Base-by-base conservation (phyloP, 2,329 filamentous ascomycete genomes). In the Lecanicillium sp. region DNA sequence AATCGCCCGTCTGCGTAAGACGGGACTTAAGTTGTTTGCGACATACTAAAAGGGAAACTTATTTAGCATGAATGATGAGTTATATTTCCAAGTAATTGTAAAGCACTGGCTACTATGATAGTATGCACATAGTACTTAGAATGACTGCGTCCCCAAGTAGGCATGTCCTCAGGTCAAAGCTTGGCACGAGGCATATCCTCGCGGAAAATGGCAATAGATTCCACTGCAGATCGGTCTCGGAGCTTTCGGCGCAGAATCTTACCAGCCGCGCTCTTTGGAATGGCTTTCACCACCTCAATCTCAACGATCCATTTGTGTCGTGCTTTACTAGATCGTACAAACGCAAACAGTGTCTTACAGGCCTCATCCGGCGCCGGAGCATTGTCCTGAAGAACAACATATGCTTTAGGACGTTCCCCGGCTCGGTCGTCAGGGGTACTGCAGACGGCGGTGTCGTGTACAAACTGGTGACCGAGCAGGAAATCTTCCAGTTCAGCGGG, bases 401-500 rank as follows among this genome's bases (percentile, higher is more conserved):
- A 83, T 0, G 78, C 79, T 59, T 79, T 77, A 1, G 78, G 78
- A 20, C 70, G 62, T 56, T 83, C 77, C 1, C 77, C 77, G 0
- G 75, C 68, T 43, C 76, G 74, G 4, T 81, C 75, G 51, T 81
- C 74, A 1, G 61, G 60, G 7, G 80, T 64, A 0, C 73, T 73
- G 37, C 79, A 62, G 0, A 81, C 75, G 0, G 79, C 79, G 1
- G 68, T 72, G 56, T 84, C 80, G 33, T 75, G 74, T 0, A 84
- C 73, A 12, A 68, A 68, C 0, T 64, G 57, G 51, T 84, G 78
- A 0, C 78, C 74, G 1, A 83, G 69, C n/a, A 84, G 61, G 2
- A 78, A 57, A 53, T 83, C 78, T 56, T 85, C 81, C 0, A 85
- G 67, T 57, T 84, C 81, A 0, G 80, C 80, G 0, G 81, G 81